These are phyloP conservation scores for Neopestalotiopsis rosae DNA, from an alignment of 2,329 filamentous ascomycete species.

Conservation along the genomic window DNA sequence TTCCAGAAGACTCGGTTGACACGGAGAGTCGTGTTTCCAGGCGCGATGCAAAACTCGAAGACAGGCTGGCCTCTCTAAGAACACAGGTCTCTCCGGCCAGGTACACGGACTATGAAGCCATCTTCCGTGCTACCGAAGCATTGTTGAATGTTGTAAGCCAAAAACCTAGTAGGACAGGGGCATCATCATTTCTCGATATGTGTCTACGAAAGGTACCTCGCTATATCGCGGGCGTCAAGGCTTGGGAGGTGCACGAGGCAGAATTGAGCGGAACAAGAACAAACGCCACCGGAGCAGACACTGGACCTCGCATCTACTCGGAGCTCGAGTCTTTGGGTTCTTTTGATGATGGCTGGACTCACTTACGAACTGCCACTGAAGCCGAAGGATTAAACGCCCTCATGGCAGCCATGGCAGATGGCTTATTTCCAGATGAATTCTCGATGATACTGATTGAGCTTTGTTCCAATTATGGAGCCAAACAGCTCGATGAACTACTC, in stretches of 20 bases:
- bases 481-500: conserved; percentile 49
- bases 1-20: conserved; percentile 10
- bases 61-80: conserved; percentile 42
- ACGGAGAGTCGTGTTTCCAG: conserved; percentile 1
- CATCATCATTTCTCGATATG: conserved; percentile 52
- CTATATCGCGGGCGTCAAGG: conserved; percentile 52
- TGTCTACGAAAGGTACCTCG: conserved; percentile 54
- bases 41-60: conserved; percentile 33
- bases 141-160: conserved; percentile 47
- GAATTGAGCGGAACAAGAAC: conserved; percentile 43
- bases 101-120: conserved; percentile 48
- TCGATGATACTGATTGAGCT: conserved; percentile 46
- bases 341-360: conserved; percentile 47
- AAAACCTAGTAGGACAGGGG: conserved; percentile 26
- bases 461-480: conserved; percentile 42
- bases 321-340: conserved; percentile 52
- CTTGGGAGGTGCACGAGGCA: conserved; percentile 43
- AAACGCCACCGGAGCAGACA: conserved; percentile 40
- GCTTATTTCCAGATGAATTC: conserved; percentile 47
- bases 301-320: conserved; percentile 52
- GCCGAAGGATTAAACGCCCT: conserved; percentile 52
- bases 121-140: conserved; percentile 50
- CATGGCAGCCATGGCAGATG: conserved; percentile 45
- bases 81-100: conserved; percentile 32
- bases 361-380: conserved; percentile 50